Evolutionary conservation across 345 rosid species (phyloP), one percentile per base, ranked within the genome.

Genomic region (Heritiera fomes): DNA sequence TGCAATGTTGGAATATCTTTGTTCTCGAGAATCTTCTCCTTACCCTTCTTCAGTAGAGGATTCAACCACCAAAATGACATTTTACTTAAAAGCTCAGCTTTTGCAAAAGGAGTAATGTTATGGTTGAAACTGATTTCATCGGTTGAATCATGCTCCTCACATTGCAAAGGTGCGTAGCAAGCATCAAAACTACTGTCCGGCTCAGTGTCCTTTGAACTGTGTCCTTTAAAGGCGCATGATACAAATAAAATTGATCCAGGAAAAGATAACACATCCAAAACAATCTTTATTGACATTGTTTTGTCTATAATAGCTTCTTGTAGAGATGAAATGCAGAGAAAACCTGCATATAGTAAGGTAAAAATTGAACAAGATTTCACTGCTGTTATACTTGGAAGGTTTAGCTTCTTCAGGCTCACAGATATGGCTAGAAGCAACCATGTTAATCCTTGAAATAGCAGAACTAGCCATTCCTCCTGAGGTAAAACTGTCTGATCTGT

Each of bases 31-130:
- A 76, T 64, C 80, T 84, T 83, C 73, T 80, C 58, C 53, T 80
- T 85, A 7, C 92, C 91, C 60, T 83, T 82, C 64, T 81, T 87
- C 90, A 91, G 53, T 15, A 91, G 69, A 62, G 92, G 85, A 85
- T 85, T 87, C 81, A 89, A 61, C 94, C 92, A 89, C 90, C 88
- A 87, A 81, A 91, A 87, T 38, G 86, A 81, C 81, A 88, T 62
- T 56, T 23, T 78, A 73, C 87, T 88, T n/a, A 88, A 70, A 69
- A 82, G 45, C n/a, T 89, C 89, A 41, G 90, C 89, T 62, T 68
- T 71, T 17, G 87, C 82, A 74, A 87, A 91, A 17, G 85, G 85
- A 62, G 92, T 85, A 50, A 81, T 71, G 50, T 77, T 75, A 11
- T 75, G 73, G 15, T 73, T 41, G 58, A 68, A 78, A 72, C 56